Conservation (phyloP, 2,329 filamentous ascomycete genomes). For the Ceratocystis diversiconidia region DNA sequence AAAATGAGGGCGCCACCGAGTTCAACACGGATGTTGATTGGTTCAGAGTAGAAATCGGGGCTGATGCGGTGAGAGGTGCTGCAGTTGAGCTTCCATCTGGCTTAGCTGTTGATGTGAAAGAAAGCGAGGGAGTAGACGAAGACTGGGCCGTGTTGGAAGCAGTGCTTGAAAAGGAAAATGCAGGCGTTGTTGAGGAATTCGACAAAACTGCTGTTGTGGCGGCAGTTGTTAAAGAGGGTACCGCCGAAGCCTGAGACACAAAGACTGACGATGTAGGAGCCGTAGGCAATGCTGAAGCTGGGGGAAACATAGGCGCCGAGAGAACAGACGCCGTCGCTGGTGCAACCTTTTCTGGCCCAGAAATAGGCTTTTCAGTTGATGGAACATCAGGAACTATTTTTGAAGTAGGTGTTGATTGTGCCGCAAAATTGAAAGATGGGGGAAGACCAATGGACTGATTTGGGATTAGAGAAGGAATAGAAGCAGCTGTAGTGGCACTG, state of each 20-base stretch:
- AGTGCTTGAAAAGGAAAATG: neutral
- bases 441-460: neutral
- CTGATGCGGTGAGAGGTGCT: neutral
- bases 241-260: neutral
- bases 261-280: neutral
- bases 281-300: neutral
- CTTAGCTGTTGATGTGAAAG: neutral
- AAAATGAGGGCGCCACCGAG: neutral
- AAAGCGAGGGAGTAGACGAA: neutral
- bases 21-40: neutral
- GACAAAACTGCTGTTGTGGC: neutral
- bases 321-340: neutral
- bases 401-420: neutral
- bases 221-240: neutral
- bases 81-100: neutral
- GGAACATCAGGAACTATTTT: neutral
- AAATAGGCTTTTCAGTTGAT: neutral
- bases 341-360: neutral
- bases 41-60: neutral
- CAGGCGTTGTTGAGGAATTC: neutral
- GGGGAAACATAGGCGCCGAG: neutral
- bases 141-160: neutral
- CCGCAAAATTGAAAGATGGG: neutral
- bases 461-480: neutral
- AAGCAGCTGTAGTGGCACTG: neutral